Evolutionary conservation across 164 flowering plant species (phyloP), one percentile per base, ranked within the genome.

Genomic region (Aristolochia californica): DNA sequence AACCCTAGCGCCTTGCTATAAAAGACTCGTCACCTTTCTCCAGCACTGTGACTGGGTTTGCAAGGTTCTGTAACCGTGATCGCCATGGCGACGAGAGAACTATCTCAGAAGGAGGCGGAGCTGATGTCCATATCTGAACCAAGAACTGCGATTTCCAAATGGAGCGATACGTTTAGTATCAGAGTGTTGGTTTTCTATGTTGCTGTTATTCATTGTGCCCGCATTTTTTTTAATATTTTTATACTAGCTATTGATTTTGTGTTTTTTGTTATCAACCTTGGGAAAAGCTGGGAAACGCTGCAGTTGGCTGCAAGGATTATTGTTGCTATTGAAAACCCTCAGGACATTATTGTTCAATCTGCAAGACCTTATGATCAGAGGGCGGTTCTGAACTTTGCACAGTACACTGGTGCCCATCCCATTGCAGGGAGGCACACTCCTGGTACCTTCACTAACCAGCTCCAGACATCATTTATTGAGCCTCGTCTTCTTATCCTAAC

Each of bases 321-420:
- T n/a, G n/a, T n/a, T n/a, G n/a, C n/a, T n/a, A n/a, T n/a, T n/a
- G n/a, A n/a, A n/a, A n/a, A n/a, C n/a, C 95, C 91, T 0, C 74
- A 82, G 64, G 97, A 89, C 62, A 89, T 89, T 17, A 89, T 89
- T 65, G 97, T 89, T 15, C 97, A 89, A 57, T 89, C 97, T 60
- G 97, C 97, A 5, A 78, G 91, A 61, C 94, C 94, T 4, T 88
- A 88, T 78, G 97, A 95, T 22, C 97, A 89, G 78, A 72, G 91
- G 45, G 96, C 96, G 57, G 86, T 88, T 1, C 53, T 88, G 58
- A 88, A 88, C 72, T 88, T 87, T 74, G 89, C 96, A 7, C 89
- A 84, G 38, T 74, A 83, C 69, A 85, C 85, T 20, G 86, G 88
- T 58, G 82, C 81, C 56, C 78, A 83, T 57, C 86, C 96, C 5